Evolutionary conservation across 2,329 filamentous ascomycete species (phyloP), one percentile per base, ranked within the genome.

Genomic region (Cladosporium sp.): DNA sequence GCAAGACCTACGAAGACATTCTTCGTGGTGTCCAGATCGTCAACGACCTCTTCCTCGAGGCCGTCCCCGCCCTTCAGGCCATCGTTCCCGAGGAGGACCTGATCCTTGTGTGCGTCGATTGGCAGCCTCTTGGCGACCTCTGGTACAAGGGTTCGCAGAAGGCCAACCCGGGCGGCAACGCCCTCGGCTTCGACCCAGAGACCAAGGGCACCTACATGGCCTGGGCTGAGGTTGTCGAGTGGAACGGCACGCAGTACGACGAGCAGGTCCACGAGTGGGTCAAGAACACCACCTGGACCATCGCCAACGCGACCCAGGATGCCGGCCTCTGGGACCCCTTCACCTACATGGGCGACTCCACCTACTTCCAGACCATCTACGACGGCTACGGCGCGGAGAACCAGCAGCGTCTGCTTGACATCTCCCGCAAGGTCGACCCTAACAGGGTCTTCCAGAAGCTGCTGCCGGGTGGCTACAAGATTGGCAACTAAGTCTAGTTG

Each of bases 401-500:
- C 40, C 46, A 53, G 46, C 42, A 52, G 46, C 49, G 52, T 43
- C 28, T 63, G 54, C 53, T 46, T 22, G 38, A 51, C 5, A 53
- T 60, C 11, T 50, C 52, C 11, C 43, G 44, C 37, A 56, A 53
- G 44, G 59, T 56, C 37, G 61, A 61, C 49, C 58, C 61, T 10
- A 43, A 54, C 38, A 42, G 52, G 8, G 55, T 61, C 13, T 62
- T 63, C 43, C 53, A 60, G 50, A 56, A 55, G 37, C 50, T 59
- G 43, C 46, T 56, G 43, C 59, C 61, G 9, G 61, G 61, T 34
- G 50, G 52, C 18, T 61, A 59, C 51, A 62, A 63, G 52, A 46
- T 60, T 13, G 48, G 48, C 48, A 50, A 43, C 16, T 50, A 43
- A 9, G 22, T 35, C n/a, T 3, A 4, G 9, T 35, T n/a, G 10